Evolutionary conservation across 768 basidiomycete genomes (phyloP).

Genomic region (Hygrophorus russula): DNA sequence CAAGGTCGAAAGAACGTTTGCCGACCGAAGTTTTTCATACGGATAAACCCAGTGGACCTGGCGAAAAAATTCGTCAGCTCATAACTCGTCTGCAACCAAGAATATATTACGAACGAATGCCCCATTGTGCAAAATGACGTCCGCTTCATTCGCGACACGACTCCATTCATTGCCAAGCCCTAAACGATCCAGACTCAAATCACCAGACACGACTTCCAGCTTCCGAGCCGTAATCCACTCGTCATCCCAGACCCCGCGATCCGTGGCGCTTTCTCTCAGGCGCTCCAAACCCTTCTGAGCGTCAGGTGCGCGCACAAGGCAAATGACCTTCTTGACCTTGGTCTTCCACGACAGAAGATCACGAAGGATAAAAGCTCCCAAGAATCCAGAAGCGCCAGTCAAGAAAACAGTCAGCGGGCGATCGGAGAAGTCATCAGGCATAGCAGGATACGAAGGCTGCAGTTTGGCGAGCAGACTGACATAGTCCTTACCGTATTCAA

Average conservation of each 20-base stretch:
- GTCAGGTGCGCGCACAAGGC: slow-evolving; percentile 73
- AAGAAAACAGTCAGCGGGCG: slow-evolving; percentile 74
- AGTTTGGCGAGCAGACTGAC: slow-evolving; percentile 49
- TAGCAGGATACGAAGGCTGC: slow-evolving; percentile 46
- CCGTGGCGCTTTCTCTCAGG: slow-evolving; percentile 57
- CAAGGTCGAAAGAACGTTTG: slow-evolving; percentile 90
- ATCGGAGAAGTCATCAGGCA: slow-evolving; percentile 42
- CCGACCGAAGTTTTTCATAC: slow-evolving; percentile 81
- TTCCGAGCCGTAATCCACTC: slow-evolving; percentile 58
- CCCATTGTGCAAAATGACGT: slow-evolving; percentile 88
- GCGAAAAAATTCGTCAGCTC: background rate
- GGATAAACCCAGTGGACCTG: slow-evolving; percentile 99
- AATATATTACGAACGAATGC: slow-evolving; percentile 61
- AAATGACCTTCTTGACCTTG: slow-evolving; percentile 73
- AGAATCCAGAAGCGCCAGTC: slow-evolving; percentile 94
- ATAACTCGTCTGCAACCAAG: background rate
- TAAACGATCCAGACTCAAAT: slow-evolving; percentile 65
- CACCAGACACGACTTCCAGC: slow-evolving; percentile 76
- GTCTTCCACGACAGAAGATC: slow-evolving; percentile 58
- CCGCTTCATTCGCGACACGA: slow-evolving; percentile 56
- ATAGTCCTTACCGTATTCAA: slow-evolving; percentile 76
- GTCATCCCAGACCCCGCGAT: slow-evolving; percentile 85
- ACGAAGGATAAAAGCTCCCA: slow-evolving; percentile 84
- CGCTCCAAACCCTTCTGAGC: slow-evolving; percentile 53
- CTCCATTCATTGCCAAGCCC: slow-evolving; percentile 66